Conservation (phyloP, 805 yeast species). For the Metschnikowia henanensis region DNA sequence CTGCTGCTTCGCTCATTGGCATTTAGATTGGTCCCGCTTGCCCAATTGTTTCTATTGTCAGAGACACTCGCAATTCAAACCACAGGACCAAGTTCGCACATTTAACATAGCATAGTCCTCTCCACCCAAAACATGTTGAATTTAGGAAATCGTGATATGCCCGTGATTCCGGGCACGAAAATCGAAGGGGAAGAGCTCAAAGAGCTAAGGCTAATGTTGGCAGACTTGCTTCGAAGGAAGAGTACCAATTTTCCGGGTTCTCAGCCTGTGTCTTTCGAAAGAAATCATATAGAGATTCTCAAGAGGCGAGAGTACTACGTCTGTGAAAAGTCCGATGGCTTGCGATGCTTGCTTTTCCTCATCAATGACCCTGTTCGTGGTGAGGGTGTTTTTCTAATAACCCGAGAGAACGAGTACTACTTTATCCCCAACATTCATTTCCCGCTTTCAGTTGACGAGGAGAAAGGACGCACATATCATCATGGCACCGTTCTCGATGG, state of each 20-base stretch:
- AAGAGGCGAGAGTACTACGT: conserved; percentile 80
- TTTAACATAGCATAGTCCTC: background rate
- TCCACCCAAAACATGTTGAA: conserved; percentile 27
- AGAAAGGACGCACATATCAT: conserved; percentile 60
- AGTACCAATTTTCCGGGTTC: conserved; percentile 82
- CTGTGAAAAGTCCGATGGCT: conserved; percentile 95
- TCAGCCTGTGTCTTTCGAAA: conserved; percentile 90
- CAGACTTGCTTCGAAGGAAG: conserved; percentile 55
- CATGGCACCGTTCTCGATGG: conserved; percentile 93
- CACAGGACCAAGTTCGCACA: too few species aligned
- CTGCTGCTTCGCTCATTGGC: background rate
- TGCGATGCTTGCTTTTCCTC: conserved; percentile 75
- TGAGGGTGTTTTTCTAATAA: conserved; percentile 87
- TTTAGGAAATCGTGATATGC: conserved; percentile 56
- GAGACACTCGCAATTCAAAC: too few species aligned
- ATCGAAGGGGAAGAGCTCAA: conserved; percentile 72
- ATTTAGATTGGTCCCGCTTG: background rate
- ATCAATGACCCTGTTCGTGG: conserved; percentile 69
- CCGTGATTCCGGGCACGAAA: conserved; percentile 81
- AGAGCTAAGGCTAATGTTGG: conserved; percentile 67
- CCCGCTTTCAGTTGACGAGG: conserved; percentile 51
- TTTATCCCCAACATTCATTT: conserved; percentile 83
- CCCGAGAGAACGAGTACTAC: conserved; percentile 84
- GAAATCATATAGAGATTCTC: conserved; percentile 66
- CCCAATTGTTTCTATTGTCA: background rate